A percentile compares a stretch with the other conserved stretches of the same genome.
phyloP scores from a whole-genome alignment of 2,329 filamentous ascomycete species.

The Berkeleyomyces basicola region DNA sequence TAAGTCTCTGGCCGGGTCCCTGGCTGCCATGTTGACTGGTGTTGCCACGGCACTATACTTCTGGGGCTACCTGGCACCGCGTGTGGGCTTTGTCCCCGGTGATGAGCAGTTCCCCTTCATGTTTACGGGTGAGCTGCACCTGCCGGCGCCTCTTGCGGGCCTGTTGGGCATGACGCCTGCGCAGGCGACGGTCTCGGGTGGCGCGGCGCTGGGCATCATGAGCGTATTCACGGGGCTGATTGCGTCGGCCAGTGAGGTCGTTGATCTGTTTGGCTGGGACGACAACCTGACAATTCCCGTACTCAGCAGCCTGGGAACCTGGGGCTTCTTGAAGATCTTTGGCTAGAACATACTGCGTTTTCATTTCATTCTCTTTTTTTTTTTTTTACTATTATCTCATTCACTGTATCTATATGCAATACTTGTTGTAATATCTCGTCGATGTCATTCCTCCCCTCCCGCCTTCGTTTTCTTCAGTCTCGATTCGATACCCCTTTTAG shows the following conservation, averaged over 20 bases:
- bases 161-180: constrained; percentile 42
- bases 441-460: not conserved
- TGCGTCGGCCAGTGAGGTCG: constrained; percentile 74
- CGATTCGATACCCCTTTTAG: not conserved
- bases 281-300: constrained; percentile 96
- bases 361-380: not conserved
- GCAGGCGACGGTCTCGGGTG: constrained; percentile 49
- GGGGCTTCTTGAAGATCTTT: constrained; percentile 82
- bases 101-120: constrained; percentile 59
- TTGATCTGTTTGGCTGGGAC: constrained; percentile 87
- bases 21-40: constrained; percentile 70
- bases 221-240: constrained; percentile 78
- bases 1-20: constrained; percentile 79
- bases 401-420: not conserved
- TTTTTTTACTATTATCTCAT: not conserved
- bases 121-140: constrained; percentile 59
- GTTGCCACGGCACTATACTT: constrained; percentile 71
- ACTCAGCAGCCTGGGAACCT: constrained; percentile 74
- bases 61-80: constrained; percentile 72
- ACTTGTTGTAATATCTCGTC: not conserved
- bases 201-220: constrained; percentile 60
- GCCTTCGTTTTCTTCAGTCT: not conserved
- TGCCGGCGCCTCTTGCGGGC: constrained; percentile 44
- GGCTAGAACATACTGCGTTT: constrained; percentile 28
- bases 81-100: constrained; percentile 46